Conservation (phyloP, 108 stramenopile genomes). For the Nitzschia sp. region DNA sequence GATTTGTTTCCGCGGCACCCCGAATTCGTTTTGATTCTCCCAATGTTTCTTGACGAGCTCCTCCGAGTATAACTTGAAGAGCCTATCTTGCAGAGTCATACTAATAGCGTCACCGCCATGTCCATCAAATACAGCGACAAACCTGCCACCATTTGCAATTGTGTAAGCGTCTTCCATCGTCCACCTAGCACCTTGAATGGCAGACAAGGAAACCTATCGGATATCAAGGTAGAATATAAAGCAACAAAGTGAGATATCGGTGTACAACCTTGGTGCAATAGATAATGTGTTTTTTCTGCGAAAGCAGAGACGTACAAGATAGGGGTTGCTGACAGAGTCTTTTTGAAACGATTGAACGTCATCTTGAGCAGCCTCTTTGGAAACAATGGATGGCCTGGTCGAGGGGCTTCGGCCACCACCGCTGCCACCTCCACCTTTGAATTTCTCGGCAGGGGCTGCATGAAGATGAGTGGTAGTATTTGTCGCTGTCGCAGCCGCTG, state of each 20-base stretch:
- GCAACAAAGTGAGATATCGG: conserved; percentile 3
- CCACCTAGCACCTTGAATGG: conserved; percentile 68
- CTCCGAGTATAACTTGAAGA: conserved; percentile 52
- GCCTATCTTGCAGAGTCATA: conserved; percentile 64
- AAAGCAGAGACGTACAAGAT: conserved; percentile 22
- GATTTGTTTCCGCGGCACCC: conserved; percentile 28
- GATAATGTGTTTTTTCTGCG: neutral
- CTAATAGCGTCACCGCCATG: conserved; percentile 91
- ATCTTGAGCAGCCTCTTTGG: conserved; percentile 15
- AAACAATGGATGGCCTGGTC: conserved; percentile 7
- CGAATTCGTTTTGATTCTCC: conserved; percentile 35
- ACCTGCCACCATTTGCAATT: conserved; percentile 61
- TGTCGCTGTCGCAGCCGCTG: conserved; percentile 16
- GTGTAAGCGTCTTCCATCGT: conserved; percentile 86
- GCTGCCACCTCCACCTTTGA: conserved; percentile 18
- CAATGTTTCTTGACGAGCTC: conserved; percentile 40
- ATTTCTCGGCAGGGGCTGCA: neutral
- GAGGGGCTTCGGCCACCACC: neutral
- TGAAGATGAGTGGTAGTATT: neutral
- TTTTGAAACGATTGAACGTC: conserved; percentile 28
- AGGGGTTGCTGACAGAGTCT: conserved; percentile 18
- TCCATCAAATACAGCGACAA: conserved; percentile 94
- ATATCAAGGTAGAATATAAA: no score
- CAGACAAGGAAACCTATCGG: conserved; percentile 70
- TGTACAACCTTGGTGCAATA: neutral